Evolutionary conservation across 495 filamentous ascomycete species (phyloP), one percentile per base, ranked within the genome.

Genomic region (Tuber magnatum): DNA sequence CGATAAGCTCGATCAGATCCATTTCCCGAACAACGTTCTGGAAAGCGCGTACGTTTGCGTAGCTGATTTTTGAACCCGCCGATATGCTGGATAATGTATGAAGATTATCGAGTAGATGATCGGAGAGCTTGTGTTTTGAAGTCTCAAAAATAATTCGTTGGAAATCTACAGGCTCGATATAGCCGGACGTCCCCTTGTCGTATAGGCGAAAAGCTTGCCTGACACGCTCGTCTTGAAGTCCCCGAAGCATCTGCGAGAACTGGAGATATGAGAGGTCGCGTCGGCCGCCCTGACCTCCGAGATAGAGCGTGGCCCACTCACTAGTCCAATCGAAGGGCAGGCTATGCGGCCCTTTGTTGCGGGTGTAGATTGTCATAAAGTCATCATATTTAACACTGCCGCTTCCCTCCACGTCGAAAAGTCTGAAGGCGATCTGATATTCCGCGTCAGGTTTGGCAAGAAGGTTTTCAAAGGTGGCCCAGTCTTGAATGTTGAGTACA

Each of bases 261-360:
- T 99, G 94, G 16, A 92, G 91, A 84, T 99, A 99, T 78, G 94
- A 94, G 85, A 99, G 90, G 74, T 91, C 88, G 83, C 97, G 96
- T 48, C 94, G 88, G 81, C 90, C 89, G 82, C 90, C 91, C 85
- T 90, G 93, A 75, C 91, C 89, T 44, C 95, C 95, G 74, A 93
- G 91, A 84, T 99, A 98, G 74, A 99, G 87, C 71, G 90, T 92
- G n/a, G 93, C 94, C 95, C 95, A 99, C 84, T 97, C 93, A 71
- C 92, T 94, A 83, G 93, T 90, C 95, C 95, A 99, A 82, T 99
- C 90, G 78, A 99, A 99, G 3, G 96, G 94, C 72, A 99, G 92
- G 80, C 87, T 92, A 44, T 91, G 87, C 3, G 88, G 84, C 3
- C 89, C 90, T 86, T 93, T 97, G 87, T 94, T 95, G 79, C 88